Evolutionary conservation across 1,284 basidiomycete genomes (phyloP).

Genomic region (Cutaneotrichosporon sp.): DNA sequence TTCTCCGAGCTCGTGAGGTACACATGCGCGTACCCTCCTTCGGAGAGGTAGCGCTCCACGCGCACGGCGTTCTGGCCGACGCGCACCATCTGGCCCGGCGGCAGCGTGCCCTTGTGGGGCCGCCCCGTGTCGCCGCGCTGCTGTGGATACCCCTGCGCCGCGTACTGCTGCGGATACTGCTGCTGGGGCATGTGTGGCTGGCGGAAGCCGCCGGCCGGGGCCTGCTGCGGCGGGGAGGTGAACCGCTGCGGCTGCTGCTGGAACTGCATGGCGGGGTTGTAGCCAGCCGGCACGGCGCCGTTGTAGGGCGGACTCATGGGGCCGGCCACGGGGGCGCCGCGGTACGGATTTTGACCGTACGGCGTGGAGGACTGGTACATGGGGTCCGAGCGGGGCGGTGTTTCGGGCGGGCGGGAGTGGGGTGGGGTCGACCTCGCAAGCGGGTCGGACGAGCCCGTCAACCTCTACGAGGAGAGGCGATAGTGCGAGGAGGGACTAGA

Average conservation of each 20-base stretch:
- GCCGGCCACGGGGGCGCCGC: conserved; percentile 1
- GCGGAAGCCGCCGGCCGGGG: not conserved
- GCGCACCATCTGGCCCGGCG: conserved; percentile 77
- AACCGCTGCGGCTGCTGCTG: conserved; percentile 6
- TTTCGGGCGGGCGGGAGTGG: not conserved
- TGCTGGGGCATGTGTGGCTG: conserved; percentile 1
- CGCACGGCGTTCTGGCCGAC: conserved; percentile 89
- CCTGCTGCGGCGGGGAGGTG: not conserved
- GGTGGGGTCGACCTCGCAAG: not conserved
- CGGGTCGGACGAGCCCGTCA: not conserved
- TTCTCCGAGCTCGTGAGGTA: conserved; percentile 87
- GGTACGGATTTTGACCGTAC: conserved; percentile 4
- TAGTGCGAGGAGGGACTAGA: not conserved
- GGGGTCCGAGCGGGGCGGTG: not conserved
- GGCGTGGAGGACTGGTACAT: conserved; percentile 7
- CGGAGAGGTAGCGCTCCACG: conserved; percentile 85
- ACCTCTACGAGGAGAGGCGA: not conserved
- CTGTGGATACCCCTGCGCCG: conserved; percentile 7
- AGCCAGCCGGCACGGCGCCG: not conserved
- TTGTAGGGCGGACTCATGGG: not conserved
- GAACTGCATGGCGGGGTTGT: conserved; percentile 5
- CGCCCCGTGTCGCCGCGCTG: conserved; percentile 2
- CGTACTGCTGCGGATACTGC: conserved; percentile 3
- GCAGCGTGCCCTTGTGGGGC: conserved; percentile 55
- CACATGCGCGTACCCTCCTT: conserved; percentile 98